Conservation (phyloP, 2,329 filamentous ascomycete genomes). For the Albophoma yamanashiensis region DNA sequence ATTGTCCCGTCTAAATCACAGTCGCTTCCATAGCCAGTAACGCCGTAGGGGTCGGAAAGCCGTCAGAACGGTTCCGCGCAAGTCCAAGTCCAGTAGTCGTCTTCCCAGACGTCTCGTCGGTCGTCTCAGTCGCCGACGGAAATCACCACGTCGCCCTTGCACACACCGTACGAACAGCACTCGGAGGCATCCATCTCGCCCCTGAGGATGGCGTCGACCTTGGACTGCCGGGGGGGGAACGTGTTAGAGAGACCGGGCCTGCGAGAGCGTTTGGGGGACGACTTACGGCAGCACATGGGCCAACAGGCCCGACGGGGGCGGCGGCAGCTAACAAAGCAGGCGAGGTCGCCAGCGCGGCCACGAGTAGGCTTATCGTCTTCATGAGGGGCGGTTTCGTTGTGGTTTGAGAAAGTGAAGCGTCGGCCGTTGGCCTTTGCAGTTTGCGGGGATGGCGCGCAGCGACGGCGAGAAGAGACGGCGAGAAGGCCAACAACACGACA, state of each 20-base stretch:
- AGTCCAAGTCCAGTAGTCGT: background rate
- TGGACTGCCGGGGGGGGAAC: slow-evolving; percentile 14
- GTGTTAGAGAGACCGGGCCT: background rate
- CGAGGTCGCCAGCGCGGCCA: slow-evolving; percentile 6
- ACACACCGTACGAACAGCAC: slow-evolving; percentile 44
- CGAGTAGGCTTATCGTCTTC: slow-evolving; percentile 1
- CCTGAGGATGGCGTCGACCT: slow-evolving; percentile 33
- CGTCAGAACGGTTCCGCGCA: background rate
- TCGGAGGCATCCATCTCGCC: slow-evolving; percentile 35
- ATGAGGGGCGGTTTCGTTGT: slow-evolving; percentile 1
- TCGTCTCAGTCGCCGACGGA: slow-evolving; percentile 25
- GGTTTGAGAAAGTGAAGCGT: background rate
- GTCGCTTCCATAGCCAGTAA: background rate
- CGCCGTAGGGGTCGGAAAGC: background rate
- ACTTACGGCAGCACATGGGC: slow-evolving; percentile 24
- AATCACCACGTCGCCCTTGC: slow-evolving; percentile 38
- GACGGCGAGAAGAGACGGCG: background rate
- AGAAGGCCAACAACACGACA: background rate
- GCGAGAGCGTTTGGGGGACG: background rate
- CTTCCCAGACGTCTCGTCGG: background rate
- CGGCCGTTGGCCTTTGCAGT: background rate
- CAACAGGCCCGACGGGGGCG: slow-evolving; percentile 18
- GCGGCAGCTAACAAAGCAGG: slow-evolving; percentile 7
- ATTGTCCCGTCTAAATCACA: background rate
- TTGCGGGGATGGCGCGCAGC: background rate